Percentiles rank a stretch among this genome's conserved stretches.
These are phyloP conservation scores for Fusarium sp. DNA, from an alignment of 2,329 filamentous ascomycete species.

Conservation along the genomic window DNA sequence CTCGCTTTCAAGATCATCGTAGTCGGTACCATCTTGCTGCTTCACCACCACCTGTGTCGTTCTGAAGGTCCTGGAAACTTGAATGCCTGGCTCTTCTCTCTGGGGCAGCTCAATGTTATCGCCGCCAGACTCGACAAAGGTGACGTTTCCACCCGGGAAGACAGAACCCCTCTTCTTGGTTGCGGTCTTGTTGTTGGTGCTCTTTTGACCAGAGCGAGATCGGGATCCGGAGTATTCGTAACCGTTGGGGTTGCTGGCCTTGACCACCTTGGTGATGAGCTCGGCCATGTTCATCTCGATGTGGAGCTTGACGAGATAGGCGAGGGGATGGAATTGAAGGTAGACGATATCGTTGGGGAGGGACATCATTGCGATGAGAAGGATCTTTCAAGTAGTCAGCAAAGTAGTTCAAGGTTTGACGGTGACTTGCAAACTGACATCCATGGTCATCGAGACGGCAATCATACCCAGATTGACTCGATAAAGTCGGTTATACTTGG, in stretches of 20 bases:
- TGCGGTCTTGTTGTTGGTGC: slow-evolving; percentile 9
- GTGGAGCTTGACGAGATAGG: slow-evolving; percentile 62
- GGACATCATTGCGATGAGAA: slow-evolving; percentile 47
- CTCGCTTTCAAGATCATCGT: slow-evolving; percentile 41
- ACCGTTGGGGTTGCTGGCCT: slow-evolving; percentile 39
- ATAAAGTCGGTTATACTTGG: slow-evolving; percentile 59
- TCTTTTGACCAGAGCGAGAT: slow-evolving; percentile 36
- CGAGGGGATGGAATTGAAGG: slow-evolving; percentile 61
- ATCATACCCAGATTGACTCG: slow-evolving; percentile 48
- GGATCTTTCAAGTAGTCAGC: slow-evolving; percentile 31
- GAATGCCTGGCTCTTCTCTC: slow-evolving; percentile 28
- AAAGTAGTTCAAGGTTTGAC: background rate
- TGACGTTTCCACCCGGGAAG: slow-evolving; percentile 37
- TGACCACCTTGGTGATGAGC: slow-evolving; percentile 55
- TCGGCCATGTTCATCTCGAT: slow-evolving; percentile 65
- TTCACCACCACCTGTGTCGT: slow-evolving; percentile 39
- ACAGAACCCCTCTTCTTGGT: slow-evolving; percentile 32
- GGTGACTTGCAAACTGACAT: slow-evolving; percentile 26
- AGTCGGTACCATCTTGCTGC: slow-evolving; percentile 30
- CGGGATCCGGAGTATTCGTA: slow-evolving; percentile 40
- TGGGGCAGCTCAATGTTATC: slow-evolving; percentile 36
- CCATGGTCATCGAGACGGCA: slow-evolving; percentile 45
- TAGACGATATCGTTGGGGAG: slow-evolving; percentile 45
- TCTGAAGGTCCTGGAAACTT: slow-evolving; percentile 42
- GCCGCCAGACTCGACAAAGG: slow-evolving; percentile 33